phyloP scores from a whole-genome alignment of 2,329 filamentous ascomycete genomes.

The Trichoderma cornu-damae region DNA sequence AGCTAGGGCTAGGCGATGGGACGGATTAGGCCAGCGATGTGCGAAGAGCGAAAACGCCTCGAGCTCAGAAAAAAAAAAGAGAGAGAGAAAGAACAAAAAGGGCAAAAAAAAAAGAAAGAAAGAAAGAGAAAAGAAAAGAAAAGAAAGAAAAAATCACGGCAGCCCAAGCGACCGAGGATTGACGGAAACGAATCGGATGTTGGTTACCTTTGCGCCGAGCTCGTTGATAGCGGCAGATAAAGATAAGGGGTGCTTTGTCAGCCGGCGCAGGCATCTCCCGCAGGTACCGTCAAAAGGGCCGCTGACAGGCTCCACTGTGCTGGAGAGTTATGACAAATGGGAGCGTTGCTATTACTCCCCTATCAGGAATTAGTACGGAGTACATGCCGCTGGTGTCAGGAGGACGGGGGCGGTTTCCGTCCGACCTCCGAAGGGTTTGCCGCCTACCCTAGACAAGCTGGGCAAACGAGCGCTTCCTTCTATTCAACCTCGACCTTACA shows the following conservation, averaged over 20 bases:
- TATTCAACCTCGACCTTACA: too few species aligned
- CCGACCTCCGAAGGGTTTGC: too few species aligned
- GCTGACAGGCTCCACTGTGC: neutral
- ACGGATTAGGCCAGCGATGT: neutral
- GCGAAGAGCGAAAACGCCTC: neutral
- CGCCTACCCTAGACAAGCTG: too few species aligned
- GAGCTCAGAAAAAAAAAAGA: neutral
- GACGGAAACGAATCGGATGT: slow-evolving; percentile 14
- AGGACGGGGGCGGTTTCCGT: neutral
- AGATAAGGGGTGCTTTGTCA: slow-evolving; percentile 11
- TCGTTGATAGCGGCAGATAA: neutral
- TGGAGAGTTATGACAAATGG: slow-evolving; percentile 6
- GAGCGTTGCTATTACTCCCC: neutral
- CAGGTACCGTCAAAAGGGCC: slow-evolving; percentile 11
- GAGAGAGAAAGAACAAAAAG: neutral
- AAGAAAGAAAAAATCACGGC: slow-evolving; percentile 5
- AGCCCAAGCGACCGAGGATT: slow-evolving; percentile 13
- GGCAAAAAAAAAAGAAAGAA: neutral
- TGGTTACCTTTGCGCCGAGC: slow-evolving; percentile 3
- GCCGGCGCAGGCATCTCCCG: neutral
- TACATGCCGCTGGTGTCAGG: neutral
- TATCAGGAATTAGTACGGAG: too few species aligned
- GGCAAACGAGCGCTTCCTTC: too few species aligned
- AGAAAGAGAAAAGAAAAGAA: neutral
- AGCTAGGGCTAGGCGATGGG: neutral